Base-by-base conservation (phyloP, 1,139 yeast genomes). In the Keqinozyma sinolaborantium region DNA sequence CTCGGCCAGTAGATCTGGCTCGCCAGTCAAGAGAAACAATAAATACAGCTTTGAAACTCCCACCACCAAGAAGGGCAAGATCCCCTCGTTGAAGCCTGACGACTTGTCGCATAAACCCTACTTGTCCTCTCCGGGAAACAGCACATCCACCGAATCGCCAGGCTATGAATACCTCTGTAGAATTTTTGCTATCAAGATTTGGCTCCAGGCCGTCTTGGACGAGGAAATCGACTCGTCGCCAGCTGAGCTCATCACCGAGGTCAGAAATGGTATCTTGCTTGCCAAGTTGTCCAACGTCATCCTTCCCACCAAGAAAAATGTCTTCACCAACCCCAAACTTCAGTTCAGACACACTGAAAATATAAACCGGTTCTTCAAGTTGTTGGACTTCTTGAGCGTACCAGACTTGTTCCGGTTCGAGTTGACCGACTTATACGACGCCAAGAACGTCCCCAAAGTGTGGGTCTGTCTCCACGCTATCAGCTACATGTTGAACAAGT, bases 331-430 rank as follows among this genome's bases (percentile, higher is more conserved):
- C 36, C 44, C 64, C 8, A 77, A 75, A 36, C 64, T 87, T 27
- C 95, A 87, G 53, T 92, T 86, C 64, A 78, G 85, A 40, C 96
- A 88, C 53, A 87, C 96, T 0, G 97, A 94, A 53, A 92, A 92
- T 51, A 92, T 92, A 49, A 87, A 88, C 50, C 70, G 82, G 16
- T 92, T 92, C 56, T 83, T 92, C 53, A 71, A 77, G 16, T 74
- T 92, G 36, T 64, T 87, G 24, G 83, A 78, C 34, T 75, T 67
- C 40, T 71, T 87, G 42, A 79, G 78, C 21, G 79, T 92, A 44
- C 98, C 98, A 0, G 94, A 80, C 44, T 67, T 88, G 32, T 92
- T 90, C 53, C 71, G 87, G 29, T 92, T 92, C 52, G 97, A 90
- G 53, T 70, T 90, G 36, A 88, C 95, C 2, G 99, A 92, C 58